Evolutionary conservation across 2,329 filamentous ascomycete genomes (phyloP).

Genomic region (Gaeumannomyces sp.): DNA sequence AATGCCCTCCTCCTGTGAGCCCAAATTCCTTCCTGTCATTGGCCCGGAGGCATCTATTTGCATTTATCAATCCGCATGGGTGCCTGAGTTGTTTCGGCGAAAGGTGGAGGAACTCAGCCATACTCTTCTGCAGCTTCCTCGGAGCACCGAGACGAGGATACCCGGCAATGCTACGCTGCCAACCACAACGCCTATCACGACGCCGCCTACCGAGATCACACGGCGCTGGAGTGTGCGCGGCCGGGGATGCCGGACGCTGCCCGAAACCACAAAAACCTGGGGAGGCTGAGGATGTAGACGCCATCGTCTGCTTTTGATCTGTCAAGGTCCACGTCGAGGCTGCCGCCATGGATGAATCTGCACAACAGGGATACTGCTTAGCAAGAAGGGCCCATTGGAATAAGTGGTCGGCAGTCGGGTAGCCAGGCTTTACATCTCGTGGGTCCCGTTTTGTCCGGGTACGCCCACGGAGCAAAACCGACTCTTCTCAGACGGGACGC

Average conservation of each 20-base stretch:
- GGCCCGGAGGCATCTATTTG: too few relatives aligned
- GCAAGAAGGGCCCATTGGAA: background rate
- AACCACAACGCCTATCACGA: background rate
- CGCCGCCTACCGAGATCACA: background rate
- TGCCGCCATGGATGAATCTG: background rate
- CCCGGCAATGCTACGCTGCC: too few relatives aligned
- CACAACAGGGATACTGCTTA: background rate
- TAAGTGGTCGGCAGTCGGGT: background rate
- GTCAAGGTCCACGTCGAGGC: background rate
- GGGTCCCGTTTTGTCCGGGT: background rate
- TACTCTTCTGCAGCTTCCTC: too few relatives aligned
- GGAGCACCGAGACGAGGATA: too few relatives aligned
- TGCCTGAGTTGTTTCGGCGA: too few relatives aligned
- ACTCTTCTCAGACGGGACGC: background rate
- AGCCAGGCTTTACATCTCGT: background rate
- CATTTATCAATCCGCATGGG: too few relatives aligned
- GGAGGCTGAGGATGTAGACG: background rate
- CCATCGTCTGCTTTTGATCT: background rate
- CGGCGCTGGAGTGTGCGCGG: background rate
- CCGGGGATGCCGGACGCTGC: background rate
- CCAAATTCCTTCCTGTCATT: too few relatives aligned
- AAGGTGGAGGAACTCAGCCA: too few relatives aligned
- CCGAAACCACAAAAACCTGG: background rate
- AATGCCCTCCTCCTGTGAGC: too few relatives aligned
- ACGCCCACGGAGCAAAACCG: background rate